These are phyloP conservation scores for Chytridium lagenaria DNA, from an alignment of 371 early-diverging fungal genomes.

Conservation along the genomic window DNA sequence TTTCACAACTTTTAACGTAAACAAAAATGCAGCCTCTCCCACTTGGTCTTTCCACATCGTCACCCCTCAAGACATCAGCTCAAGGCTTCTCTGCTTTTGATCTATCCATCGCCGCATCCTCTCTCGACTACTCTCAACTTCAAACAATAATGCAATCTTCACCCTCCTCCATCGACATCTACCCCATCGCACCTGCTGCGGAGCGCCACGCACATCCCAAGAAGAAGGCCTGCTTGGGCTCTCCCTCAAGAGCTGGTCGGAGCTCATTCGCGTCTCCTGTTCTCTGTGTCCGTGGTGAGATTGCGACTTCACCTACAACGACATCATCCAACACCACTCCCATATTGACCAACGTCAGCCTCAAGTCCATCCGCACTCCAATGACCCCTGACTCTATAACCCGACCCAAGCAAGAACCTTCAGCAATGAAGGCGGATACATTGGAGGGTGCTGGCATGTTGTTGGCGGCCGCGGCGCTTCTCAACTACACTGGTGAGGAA, in stretches of 20 bases:
- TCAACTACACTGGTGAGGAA: neutral
- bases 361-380: neutral
- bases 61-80: neutral
- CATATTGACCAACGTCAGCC: neutral
- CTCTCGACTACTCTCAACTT: neutral
- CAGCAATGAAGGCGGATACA: no score
- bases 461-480: neutral
- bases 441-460: neutral
- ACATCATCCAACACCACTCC: no score
- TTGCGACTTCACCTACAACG: neutral
- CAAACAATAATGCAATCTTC: neutral
- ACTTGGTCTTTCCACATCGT: neutral
- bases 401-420: neutral
- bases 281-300: no score
- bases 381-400: neutral
- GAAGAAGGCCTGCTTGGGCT: neutral
- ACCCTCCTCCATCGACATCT: neutral
- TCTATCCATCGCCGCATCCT: neutral
- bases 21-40: neutral
- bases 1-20: neutral
- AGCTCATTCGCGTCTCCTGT: no score
- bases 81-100: neutral
- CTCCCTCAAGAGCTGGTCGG: no score
- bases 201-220: neutral
- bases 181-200: neutral